These are phyloP conservation scores for Lachancea dasiensis DNA, from an alignment of 805 yeast genomes.

Conservation along the genomic window DNA sequence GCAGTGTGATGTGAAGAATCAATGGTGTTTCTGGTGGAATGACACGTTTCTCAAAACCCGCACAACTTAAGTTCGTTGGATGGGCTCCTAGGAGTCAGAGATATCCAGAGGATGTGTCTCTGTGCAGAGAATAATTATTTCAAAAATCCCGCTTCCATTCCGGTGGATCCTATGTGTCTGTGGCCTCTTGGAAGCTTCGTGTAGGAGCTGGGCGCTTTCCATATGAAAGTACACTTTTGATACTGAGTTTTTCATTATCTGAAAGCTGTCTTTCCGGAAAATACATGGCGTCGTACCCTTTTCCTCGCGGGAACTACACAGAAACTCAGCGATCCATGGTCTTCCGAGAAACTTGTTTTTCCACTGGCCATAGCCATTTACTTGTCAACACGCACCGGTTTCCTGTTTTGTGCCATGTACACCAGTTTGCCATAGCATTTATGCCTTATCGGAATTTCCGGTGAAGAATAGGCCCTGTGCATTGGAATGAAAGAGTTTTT, in stretches of 20 bases:
- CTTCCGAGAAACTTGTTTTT: background rate
- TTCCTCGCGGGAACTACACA: background rate
- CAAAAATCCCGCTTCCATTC: background rate
- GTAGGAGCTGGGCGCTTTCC: background rate
- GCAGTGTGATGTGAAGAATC: background rate
- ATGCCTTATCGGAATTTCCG: background rate
- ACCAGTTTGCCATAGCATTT: background rate
- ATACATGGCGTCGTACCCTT: background rate
- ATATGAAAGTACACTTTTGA: background rate
- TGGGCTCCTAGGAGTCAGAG: conserved; percentile 10
- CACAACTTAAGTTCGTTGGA: conserved; percentile 33
- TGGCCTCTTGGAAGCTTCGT: conserved; percentile 1
- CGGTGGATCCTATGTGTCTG: conserved; percentile 3
- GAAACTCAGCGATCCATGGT: background rate
- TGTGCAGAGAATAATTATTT: conserved; percentile 27
- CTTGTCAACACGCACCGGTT: too few relatives aligned
- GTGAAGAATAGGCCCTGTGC: background rate
- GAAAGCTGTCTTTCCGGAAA: background rate
- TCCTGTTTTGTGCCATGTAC: too few relatives aligned
- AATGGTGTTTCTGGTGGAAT: background rate
- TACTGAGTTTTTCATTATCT: conserved; percentile 4
- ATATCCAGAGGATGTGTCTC: conserved; percentile 32
- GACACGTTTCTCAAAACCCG: conserved; percentile 12
- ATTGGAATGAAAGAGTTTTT: conserved; percentile 6
- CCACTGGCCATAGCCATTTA: background rate